phyloP scores from a whole-genome alignment of 2,329 filamentous ascomycete species.

The Thelonectria olida region DNA sequence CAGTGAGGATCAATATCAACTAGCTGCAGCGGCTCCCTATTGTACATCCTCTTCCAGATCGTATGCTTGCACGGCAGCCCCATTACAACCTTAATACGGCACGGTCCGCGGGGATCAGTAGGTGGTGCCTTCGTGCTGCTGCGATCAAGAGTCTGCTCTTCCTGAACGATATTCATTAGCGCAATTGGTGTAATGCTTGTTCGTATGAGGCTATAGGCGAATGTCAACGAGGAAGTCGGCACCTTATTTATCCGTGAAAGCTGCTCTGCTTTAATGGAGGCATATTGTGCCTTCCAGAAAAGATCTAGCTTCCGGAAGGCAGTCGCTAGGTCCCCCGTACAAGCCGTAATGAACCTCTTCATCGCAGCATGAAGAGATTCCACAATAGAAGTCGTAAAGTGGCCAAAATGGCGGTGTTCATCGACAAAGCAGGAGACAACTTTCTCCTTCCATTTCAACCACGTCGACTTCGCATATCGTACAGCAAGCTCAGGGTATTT shows the following conservation, averaged over 20 bases:
- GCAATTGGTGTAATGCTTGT: neutral
- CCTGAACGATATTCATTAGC: neutral
- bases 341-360: neutral
- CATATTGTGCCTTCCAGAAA: neutral
- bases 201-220: neutral
- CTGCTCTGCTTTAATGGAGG: neutral
- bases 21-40: neutral
- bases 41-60: neutral
- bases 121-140: neutral
- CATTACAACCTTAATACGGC: no score
- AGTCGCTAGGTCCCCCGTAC: neutral
- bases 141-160: no score
- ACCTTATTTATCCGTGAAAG: no score
- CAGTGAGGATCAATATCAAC: neutral
- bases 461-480: no score
- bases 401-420: neutral
- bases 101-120: neutral
- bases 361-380: neutral
- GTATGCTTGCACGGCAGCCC: neutral
- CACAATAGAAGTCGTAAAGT: neutral
- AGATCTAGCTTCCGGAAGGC: neutral
- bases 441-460: neutral
- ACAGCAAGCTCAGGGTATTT: neutral
- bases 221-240: neutral
- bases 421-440: neutral